Conservation (phyloP, 257 asterid species). For the Thymus mandschuricus region DNA sequence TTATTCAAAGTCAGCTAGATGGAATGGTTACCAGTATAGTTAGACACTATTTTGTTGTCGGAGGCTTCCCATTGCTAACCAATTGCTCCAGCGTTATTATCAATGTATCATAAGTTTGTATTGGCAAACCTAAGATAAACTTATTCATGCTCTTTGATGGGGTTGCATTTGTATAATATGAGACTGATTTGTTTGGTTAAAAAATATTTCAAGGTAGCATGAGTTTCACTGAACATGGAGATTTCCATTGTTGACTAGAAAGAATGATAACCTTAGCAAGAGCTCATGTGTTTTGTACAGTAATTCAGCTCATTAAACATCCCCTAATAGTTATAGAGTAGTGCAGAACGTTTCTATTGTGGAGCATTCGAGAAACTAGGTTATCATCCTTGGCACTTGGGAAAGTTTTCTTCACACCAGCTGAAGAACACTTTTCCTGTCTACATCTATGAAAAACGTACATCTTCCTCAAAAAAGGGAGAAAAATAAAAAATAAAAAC, state of each 20-base stretch:
- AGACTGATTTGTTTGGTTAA: neutral
- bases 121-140: slow-evolving; percentile 10
- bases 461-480: neutral
- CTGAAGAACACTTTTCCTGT: neutral
- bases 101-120: neutral
- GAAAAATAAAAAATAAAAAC: too few relatives aligned
- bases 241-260: neutral
- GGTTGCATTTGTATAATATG: neutral
- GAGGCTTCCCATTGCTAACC: too few relatives aligned
- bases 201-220: neutral
- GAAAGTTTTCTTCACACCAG: neutral
- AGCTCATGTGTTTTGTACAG: neutral
- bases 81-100: too few relatives aligned
- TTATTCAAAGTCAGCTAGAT: neutral
- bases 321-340: neutral
- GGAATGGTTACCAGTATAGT: neutral
- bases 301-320: neutral
- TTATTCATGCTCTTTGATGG: neutral
- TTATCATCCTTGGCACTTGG: too few relatives aligned
- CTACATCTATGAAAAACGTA: too few relatives aligned
- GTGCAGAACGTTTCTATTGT: neutral
- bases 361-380: neutral
- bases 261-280: neutral
- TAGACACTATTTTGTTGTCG: neutral
- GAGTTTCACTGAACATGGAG: neutral